Evolutionary conservation across 345 rosid species (phyloP).

Genomic region (Brassica nigra): DNA sequence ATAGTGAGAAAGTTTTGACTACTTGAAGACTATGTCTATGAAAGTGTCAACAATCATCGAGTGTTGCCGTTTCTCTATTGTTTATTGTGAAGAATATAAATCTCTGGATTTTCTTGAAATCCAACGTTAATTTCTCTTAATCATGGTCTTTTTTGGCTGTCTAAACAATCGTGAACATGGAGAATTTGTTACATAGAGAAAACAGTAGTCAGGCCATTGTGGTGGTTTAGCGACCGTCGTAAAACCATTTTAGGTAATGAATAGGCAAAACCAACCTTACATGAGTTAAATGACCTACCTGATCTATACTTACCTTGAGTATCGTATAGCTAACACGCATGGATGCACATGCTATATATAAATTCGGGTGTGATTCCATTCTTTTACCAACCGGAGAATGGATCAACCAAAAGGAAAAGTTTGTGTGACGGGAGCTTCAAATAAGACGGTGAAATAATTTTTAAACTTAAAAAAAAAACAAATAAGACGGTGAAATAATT

Average conservation of each 20-base stretch:
- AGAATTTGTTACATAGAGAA: no score
- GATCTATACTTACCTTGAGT: slow-evolving; percentile 35
- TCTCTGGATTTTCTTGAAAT: no score
- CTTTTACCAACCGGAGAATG: slow-evolving; percentile 22
- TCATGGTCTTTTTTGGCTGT: no score
- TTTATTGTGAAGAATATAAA: no score
- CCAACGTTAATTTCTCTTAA: no score
- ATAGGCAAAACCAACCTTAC: slow-evolving; percentile 27
- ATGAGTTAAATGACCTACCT: slow-evolving; percentile 44
- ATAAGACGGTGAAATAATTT: no score
- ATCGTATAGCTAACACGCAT: slow-evolving; percentile 9
- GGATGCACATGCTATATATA: slow-evolving; percentile 27
- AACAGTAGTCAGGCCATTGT: no score
- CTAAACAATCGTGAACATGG: no score
- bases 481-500: neutral
- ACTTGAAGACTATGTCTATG: slow-evolving; percentile 13
- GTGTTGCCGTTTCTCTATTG: no score
- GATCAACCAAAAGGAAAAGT: slow-evolving; percentile 56
- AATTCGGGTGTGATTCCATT: neutral
- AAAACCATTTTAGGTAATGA: no score
- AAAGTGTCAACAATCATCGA: neutral
- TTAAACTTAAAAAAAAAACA: neutral
- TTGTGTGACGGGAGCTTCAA: slow-evolving; percentile 89
- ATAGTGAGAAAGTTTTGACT: slow-evolving; percentile 11
- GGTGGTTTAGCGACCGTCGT: no score